These are phyloP conservation scores for Tulasnella sp. DNA, from an alignment of 768 basidiomycete genomes.

Conservation along the genomic window DNA sequence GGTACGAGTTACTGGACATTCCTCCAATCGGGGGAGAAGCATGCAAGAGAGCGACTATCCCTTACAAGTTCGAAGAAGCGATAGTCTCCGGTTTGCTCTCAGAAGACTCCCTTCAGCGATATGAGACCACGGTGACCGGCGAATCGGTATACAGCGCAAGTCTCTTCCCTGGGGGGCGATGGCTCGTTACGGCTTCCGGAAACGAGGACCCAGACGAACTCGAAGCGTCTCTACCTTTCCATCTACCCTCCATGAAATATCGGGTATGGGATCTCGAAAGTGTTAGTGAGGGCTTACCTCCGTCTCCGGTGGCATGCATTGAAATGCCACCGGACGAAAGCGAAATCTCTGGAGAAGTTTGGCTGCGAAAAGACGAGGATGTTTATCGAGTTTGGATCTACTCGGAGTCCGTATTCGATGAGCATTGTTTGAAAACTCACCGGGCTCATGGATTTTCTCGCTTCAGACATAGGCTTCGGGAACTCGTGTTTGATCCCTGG, in stretches of 20 bases:
- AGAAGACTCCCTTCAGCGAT: background rate
- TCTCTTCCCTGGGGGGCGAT: background rate
- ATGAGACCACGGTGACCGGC: background rate
- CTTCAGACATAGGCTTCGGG: background rate
- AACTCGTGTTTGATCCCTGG: background rate
- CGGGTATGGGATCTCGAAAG: background rate
- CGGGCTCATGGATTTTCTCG: background rate
- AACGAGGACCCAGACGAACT: background rate
- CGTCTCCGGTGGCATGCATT: background rate
- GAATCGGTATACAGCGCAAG: background rate
- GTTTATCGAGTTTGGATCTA: background rate
- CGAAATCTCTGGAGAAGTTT: background rate
- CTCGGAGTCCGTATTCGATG: background rate
- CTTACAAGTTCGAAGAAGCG: slow-evolving; percentile 1
- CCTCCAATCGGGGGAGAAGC: background rate
- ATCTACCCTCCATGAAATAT: background rate
- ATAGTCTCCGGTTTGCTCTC: background rate
- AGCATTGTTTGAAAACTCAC: background rate
- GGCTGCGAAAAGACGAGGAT: background rate
- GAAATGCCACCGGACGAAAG: background rate
- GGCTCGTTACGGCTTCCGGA: background rate
- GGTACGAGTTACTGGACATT: background rate
- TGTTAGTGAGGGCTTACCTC: background rate
- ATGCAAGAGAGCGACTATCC: background rate
- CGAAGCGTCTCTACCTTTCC: background rate